Evolutionary conservation across 2,329 filamentous ascomycete species (phyloP), one percentile per base, ranked within the genome.

Genomic region (Pseudophaeomoniella oleicola): DNA sequence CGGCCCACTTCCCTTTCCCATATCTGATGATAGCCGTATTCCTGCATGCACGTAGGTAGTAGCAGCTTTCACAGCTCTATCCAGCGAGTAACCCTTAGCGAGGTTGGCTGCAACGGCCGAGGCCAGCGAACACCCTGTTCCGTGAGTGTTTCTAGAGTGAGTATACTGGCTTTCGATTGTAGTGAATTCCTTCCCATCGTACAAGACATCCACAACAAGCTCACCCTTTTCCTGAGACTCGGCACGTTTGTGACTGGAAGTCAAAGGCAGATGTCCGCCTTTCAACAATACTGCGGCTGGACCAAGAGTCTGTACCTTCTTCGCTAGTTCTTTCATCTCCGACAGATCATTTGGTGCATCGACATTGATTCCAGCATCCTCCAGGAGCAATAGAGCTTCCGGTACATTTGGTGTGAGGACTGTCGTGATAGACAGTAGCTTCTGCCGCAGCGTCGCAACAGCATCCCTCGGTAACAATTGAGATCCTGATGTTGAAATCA

Each of bases 61-160:
- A 2, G 71, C 74, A 39, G 59, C 58, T 32, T 62, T 62, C 3
- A 77, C 67, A 10, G 74, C 69, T 38, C 61, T 56, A 10, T 55
- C 51, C 37, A 74, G 53, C 33, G 56, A 52, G 42, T 66, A 59
- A 0, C 66, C 68, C 3, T 53, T 54, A 3, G 72, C 69, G 11
- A 80, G 55, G 42, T 78, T 76, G 37, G 70, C 75, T 2, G 75
- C 72, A 46, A 80, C 75, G 4, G 75, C 75, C 30, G 75, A 94
- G 30, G 90, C 90, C 41, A 96, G 69, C 6, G 86, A 92, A 53
- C 90, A 98, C 3, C 90, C 90, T 0, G 90, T 96, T 1, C 90
- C 90, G 50, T 98, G 90, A 0, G 88, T 96, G 51, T 88, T 88
- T 41, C 67, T 78, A 5, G 80, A 85, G 6, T 67, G 59, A 43